These are phyloP conservation scores for Lolium perenne DNA, from an alignment of 176 grass and related monocot genomes.

Conservation along the genomic window DNA sequence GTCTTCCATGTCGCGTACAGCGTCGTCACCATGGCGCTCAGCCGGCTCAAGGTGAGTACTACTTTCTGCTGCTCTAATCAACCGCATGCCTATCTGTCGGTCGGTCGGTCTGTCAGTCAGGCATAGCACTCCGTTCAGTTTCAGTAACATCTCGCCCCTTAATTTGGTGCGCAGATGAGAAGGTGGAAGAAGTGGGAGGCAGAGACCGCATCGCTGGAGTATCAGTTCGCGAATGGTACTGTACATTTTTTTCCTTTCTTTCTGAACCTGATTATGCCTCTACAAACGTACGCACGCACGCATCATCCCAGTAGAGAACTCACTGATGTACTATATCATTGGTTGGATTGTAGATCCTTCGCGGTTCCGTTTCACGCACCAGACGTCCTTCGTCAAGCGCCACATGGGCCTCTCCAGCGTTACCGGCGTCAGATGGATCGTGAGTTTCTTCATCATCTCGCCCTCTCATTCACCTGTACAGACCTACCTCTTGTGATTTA, in stretches of 20 bases:
- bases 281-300: not conserved
- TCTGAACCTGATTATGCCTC: not conserved
- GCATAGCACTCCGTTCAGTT: not conserved
- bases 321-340: not conserved
- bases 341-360: slow-evolving; percentile 61
- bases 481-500: not conserved
- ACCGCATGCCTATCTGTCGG: not conserved
- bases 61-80: not conserved
- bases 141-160: too few relatives aligned
- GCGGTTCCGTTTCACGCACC: slow-evolving; percentile 76
- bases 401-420: slow-evolving; percentile 62
- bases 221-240: slow-evolving; percentile 74
- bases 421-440: slow-evolving; percentile 62
- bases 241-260: too few relatives aligned
- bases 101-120: not conserved
- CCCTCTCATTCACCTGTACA: too few relatives aligned
- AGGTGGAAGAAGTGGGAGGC: slow-evolving; percentile 90
- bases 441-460: slow-evolving; percentile 12
- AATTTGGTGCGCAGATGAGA: too few relatives aligned
- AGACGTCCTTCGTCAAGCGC: slow-evolving; percentile 78
- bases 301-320: not conserved
- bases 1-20: slow-evolving; percentile 86
- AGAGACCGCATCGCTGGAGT: slow-evolving; percentile 73
- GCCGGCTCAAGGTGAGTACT: slow-evolving; percentile 65
- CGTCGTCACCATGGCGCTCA: slow-evolving; percentile 73